Conservation (phyloP, 371 early-diverging fungal genomes). For the Cokeromyces recurvatus region DNA sequence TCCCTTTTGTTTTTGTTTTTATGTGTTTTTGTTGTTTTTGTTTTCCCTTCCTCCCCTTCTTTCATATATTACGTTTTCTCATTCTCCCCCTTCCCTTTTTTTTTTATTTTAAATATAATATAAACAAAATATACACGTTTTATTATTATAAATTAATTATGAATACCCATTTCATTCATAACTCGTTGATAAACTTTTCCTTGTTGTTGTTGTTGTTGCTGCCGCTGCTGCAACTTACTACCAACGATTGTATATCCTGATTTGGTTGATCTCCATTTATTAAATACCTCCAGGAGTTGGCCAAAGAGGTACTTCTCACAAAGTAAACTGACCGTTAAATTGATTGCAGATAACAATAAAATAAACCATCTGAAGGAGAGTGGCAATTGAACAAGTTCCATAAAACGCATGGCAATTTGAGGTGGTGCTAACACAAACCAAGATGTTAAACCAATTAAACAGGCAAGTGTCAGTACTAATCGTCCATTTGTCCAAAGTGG, state of each 20-base stretch:
- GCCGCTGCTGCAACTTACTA: background rate
- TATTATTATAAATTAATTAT: no score
- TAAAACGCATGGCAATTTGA: slow-evolving; percentile 24
- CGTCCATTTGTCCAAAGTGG: slow-evolving; percentile 75
- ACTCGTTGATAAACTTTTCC: slow-evolving; percentile 46
- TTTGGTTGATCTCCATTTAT: slow-evolving; percentile 1
- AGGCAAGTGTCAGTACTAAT: slow-evolving; percentile 50
- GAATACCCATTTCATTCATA: slow-evolving; percentile 43
- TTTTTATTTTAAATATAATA: slow-evolving; percentile 5
- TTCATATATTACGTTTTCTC: background rate
- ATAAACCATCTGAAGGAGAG: slow-evolving; percentile 43
- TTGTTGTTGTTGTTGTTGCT: slow-evolving; percentile 3
- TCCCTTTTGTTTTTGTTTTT: background rate
- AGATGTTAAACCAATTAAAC: slow-evolving; percentile 46
- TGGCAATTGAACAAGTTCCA: slow-evolving; percentile 59
- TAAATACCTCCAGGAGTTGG: slow-evolving; percentile 16
- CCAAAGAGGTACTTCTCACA: slow-evolving; percentile 54
- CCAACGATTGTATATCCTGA: background rate
- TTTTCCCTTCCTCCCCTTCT: background rate
- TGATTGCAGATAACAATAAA: slow-evolving; percentile 36
- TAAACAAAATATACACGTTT: no score
- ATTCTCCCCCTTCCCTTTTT: slow-evolving; percentile 1
- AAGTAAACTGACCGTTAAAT: slow-evolving; percentile 43
- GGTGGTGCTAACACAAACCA: slow-evolving; percentile 50
- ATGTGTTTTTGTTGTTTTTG: background rate